Conservation (phyloP, 2,329 filamentous ascomycete genomes). For the Aspergillus melleus region DNA sequence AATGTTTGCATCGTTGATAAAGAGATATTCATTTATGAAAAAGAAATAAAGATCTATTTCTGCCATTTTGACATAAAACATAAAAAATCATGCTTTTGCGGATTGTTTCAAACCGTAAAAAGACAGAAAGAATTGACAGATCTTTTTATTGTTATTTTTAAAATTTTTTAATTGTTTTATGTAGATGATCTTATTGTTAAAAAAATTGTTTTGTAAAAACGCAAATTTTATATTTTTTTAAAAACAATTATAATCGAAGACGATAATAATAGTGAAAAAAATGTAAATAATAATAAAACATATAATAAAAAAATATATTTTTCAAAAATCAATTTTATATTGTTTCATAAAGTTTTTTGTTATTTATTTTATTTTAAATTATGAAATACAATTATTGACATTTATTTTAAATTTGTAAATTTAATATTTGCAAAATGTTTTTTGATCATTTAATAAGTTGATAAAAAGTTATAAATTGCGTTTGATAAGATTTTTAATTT, state of each 20-base stretch:
- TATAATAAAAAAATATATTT: not conserved
- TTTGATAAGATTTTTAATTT: not conserved
- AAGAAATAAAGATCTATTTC: not conserved
- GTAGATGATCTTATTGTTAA: not conserved
- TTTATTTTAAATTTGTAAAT: not conserved
- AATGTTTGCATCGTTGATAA: not conserved
- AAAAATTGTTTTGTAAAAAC: not conserved
- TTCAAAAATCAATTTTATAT: not conserved
- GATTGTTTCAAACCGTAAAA: not conserved
- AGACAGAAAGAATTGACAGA: not conserved
- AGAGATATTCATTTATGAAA: not conserved
- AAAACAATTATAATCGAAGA: not conserved
- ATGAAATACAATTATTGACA: not conserved
- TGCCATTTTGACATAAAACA: not conserved
- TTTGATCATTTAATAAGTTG: not conserved
- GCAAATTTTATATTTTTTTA: not conserved
- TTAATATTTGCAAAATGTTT: not conserved
- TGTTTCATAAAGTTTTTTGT: not conserved
- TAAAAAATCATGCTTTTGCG: not conserved
- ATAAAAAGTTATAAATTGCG: not conserved
- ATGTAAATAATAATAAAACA: not conserved
- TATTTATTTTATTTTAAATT: not conserved
- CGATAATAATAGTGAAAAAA: not conserved
- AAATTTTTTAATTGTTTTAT: not conserved
- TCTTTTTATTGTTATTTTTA: not conserved